A percentile compares a stretch with the other conserved stretches of the same genome.
Conservation (phyloP, 2,329 filamentous ascomycete genomes). For the Colletotrichum tamarilloi region DNA sequence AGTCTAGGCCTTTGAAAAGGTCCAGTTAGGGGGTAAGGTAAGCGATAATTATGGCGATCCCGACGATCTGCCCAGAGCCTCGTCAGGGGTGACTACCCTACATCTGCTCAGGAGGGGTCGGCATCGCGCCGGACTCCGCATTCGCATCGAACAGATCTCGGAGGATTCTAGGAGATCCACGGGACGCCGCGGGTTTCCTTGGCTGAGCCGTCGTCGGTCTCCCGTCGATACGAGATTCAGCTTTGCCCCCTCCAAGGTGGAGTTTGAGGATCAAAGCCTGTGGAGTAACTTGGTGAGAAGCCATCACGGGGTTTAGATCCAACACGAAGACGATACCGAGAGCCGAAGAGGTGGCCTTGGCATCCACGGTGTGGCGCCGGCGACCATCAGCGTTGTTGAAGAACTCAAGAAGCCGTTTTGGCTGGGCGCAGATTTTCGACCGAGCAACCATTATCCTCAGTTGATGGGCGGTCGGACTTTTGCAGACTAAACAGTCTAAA, state of each 20-base stretch:
- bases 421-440: not conserved
- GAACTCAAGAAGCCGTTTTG: not conserved
- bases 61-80: not conserved
- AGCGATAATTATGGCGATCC: not conserved
- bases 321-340: not conserved
- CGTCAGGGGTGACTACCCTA: not conserved
- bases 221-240: not conserved
- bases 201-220: not conserved
- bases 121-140: not conserved
- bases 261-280: not conserved
- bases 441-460: not conserved
- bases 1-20: not conserved
- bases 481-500: not conserved
- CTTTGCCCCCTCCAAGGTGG: not conserved
- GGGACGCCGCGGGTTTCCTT: not conserved
- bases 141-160: not conserved
- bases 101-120: not conserved
- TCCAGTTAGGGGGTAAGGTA: not conserved
- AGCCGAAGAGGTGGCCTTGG: not conserved
- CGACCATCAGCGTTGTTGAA: not conserved
- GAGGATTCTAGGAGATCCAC: not conserved
- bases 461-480: conserved; percentile 18
- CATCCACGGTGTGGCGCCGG: conserved; percentile 3
- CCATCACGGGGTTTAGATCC: not conserved
- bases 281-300: not conserved